A percentile compares a stretch with the other conserved stretches of the same genome.
Conservation (phyloP, 129 eudicot genomes). For the Oenanthe sinensis region DNA sequence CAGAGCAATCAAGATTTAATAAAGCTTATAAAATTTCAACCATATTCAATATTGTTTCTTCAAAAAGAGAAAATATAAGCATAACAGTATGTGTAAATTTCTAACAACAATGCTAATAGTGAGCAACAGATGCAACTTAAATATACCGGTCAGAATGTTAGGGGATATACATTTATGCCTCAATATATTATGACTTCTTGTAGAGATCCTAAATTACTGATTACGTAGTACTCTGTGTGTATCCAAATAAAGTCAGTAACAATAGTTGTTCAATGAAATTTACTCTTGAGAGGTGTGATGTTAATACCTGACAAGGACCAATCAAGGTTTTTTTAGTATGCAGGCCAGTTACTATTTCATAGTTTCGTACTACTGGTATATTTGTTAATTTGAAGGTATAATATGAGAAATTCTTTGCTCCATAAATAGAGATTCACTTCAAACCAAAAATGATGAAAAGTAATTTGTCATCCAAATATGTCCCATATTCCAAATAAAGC, state of each 20-base stretch:
- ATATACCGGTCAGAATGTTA: neutral
- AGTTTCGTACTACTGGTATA: neutral
- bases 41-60: neutral
- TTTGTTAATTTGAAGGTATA: too few species aligned
- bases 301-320: neutral
- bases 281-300: neutral
- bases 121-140: neutral
- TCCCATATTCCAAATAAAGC: neutral
- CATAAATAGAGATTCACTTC: neutral
- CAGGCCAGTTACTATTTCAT: neutral
- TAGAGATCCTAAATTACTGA: neutral
- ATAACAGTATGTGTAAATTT: neutral
- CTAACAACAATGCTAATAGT: neutral
- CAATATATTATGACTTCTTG: neutral
- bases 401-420: neutral
- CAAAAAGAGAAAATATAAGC: neutral
- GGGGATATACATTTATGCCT: neutral
- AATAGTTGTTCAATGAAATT: neutral
- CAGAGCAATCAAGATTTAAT: constrained; percentile 15
- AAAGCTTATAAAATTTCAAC: neutral
- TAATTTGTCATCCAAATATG: neutral
- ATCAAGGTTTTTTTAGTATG: neutral
- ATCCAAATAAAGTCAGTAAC: neutral
- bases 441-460: neutral
- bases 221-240: neutral